Evolutionary conservation across 2,329 filamentous ascomycete species (phyloP).

Genomic region (Nannizziopsis barbatae): DNA sequence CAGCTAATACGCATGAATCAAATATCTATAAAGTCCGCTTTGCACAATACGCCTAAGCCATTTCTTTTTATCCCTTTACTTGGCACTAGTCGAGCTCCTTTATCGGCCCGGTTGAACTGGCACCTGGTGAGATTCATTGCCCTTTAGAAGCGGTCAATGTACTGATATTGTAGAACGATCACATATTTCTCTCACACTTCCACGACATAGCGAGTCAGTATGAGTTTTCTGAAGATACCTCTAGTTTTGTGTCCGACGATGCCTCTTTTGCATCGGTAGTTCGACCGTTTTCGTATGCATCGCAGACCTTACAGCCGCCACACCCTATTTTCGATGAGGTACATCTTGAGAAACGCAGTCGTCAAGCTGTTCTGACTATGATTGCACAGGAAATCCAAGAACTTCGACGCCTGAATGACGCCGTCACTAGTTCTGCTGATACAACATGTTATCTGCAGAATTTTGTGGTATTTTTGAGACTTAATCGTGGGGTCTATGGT

Average conservation of each 20-base stretch:
- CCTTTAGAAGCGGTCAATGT: neutral
- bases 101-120: constrained; percentile 27
- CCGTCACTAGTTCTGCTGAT: constrained; percentile 60
- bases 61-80: constrained; percentile 75
- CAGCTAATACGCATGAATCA: constrained; percentile 69
- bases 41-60: constrained; percentile 61
- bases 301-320: neutral
- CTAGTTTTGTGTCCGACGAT: constrained; percentile 24
- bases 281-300: constrained; percentile 17
- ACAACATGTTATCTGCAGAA: constrained; percentile 78
- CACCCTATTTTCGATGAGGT: constrained; percentile 8
- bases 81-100: constrained; percentile 24
- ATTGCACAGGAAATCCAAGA: constrained; percentile 39
- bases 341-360: neutral
- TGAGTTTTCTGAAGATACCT: constrained; percentile 56
- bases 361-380: neutral
- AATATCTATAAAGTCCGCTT: constrained; percentile 62
- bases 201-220: constrained; percentile 64
- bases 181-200: constrained; percentile 79
- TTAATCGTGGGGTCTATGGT: constrained; percentile 71
- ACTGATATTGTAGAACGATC: constrained; percentile 49
- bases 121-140: constrained; percentile 29
- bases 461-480: constrained; percentile 71
- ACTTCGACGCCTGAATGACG: constrained; percentile 48
- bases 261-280: constrained; percentile 32